Base-by-base conservation (phyloP, 129 eudicot genomes). In the sunflower (Helianthus annuus) region DNA sequence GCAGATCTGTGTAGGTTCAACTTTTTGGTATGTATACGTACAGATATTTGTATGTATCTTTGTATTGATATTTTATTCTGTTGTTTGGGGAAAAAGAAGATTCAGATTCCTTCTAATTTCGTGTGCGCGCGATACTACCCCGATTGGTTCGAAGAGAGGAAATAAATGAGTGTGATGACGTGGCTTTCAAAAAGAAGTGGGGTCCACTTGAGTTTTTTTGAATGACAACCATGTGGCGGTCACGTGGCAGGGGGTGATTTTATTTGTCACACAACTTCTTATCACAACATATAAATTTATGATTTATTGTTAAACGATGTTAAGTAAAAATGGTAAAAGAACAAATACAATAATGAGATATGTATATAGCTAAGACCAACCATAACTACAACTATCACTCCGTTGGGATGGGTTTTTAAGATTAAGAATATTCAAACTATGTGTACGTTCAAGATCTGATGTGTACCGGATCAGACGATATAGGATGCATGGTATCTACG, bases 41-140 rank as follows among this genome's bases (percentile, higher is more conserved):
- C 51, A 59, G 69, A 57, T 22, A 58, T 68, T n/a, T 69, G 55
- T 60, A 76, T 38, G 76, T 60, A 77, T 77, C 69, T 36, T 11
- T 34, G 57, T 61, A 7, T 46, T 29, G 51, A 10, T 45, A 63
- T 64, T 62, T 76, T 55, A 32, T 55, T 42, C 10, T 17, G 19
- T 61, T 22, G 65, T 29, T 56, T 10, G 75, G 45, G 62, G 15
- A 44, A 49, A 54, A 57, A 76, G 61, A 76, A 78, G 82, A 78
- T 78, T 78, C 82, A 78, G 82, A 78, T 78, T 78, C 77, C 72
- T 78, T 78, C 82, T 72, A 64, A 57, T 63, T 78, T 78, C 46
- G 77, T 71, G 82, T 64, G 82, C 82, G 82, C 82, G 76, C 76
- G 38, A 68, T 40, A 40, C 9, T 22, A 14, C 46, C 13, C 58